Conservation (phyloP, 2,329 filamentous ascomycete genomes). For the Talaromyces sp. region DNA sequence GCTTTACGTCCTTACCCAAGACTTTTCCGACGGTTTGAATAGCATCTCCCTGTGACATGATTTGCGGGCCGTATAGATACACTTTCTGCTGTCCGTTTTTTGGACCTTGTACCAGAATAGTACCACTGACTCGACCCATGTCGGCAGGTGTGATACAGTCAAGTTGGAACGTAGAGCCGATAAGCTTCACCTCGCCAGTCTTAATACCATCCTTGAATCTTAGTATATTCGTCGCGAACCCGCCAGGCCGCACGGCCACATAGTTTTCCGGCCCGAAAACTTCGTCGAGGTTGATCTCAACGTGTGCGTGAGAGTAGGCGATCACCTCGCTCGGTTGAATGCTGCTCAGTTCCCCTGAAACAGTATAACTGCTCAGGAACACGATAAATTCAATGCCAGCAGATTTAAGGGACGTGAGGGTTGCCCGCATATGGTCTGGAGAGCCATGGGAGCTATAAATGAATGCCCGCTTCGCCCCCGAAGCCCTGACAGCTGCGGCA, state of each 20-base stretch:
- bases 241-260: slow-evolving; percentile 38
- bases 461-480: slow-evolving; percentile 45
- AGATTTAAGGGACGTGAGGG: slow-evolving; percentile 39
- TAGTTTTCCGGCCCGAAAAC: slow-evolving; percentile 34
- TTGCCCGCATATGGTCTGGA: slow-evolving; percentile 35
- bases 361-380: slow-evolving; percentile 40
- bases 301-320: slow-evolving; percentile 38
- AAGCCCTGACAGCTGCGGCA: slow-evolving; percentile 27
- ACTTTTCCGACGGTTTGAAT: slow-evolving; percentile 23
- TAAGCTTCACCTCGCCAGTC: slow-evolving; percentile 27
- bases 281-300: slow-evolving; percentile 40
- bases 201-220: slow-evolving; percentile 23
- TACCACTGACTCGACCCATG: slow-evolving; percentile 42
- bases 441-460: slow-evolving; percentile 36
- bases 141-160: slow-evolving; percentile 42
- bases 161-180: slow-evolving; percentile 22
- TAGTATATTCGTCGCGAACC: slow-evolving; percentile 41
- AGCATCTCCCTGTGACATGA: slow-evolving; percentile 25
- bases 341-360: slow-evolving; percentile 21
- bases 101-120: slow-evolving; percentile 31
- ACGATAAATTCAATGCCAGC: slow-evolving; percentile 43
- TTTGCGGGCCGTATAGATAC: slow-evolving; percentile 33
- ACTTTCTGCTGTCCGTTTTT: slow-evolving; percentile 24
- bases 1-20: slow-evolving; percentile 27
- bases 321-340: slow-evolving; percentile 29